Evolutionary conservation across 2,329 filamentous ascomycete species (phyloP).

Genomic region (Paracamarosporium sp.): DNA sequence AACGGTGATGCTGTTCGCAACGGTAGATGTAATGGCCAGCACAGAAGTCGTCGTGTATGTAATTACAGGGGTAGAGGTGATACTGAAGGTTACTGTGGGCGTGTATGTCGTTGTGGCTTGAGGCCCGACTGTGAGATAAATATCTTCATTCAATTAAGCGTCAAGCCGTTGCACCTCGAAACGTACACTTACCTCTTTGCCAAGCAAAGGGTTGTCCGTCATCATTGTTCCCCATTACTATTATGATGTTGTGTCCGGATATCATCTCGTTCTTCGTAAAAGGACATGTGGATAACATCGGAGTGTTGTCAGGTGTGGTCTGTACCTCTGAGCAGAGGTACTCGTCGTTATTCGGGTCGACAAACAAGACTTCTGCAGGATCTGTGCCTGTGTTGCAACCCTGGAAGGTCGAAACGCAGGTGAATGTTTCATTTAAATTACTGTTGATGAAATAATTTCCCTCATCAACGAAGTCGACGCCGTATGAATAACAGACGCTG

Average conservation of each 20-base stretch:
- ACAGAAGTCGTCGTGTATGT: slow-evolving; percentile 34
- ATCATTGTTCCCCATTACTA: slow-evolving; percentile 55
- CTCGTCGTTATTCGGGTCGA: slow-evolving; percentile 50
- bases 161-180: slow-evolving; percentile 1
- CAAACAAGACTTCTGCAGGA: slow-evolving; percentile 50
- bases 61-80: slow-evolving; percentile 35
- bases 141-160: slow-evolving; percentile 22
- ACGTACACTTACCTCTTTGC: slow-evolving; percentile 48
- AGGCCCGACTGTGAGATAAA: slow-evolving; percentile 40
- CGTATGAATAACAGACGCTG: slow-evolving; percentile 44
- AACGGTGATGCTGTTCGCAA: slow-evolving; percentile 36
- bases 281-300: slow-evolving; percentile 51
- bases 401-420: slow-evolving; percentile 52
- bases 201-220: slow-evolving; percentile 53
- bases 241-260: slow-evolving; percentile 53
- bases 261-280: slow-evolving; percentile 51
- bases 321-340: slow-evolving; percentile 50
- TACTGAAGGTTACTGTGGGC: slow-evolving; percentile 40
- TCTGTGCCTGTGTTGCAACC: slow-evolving; percentile 48
- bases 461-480: slow-evolving; percentile 53
- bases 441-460: slow-evolving; percentile 55
- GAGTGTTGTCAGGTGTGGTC: slow-evolving; percentile 47
- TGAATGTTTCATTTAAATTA: slow-evolving; percentile 49
- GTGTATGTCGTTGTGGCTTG: slow-evolving; percentile 41
- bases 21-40: slow-evolving; percentile 28